A percentile compares a stretch with the other conserved stretches of the same genome.
These are phyloP conservation scores for Harrya chromipes DNA, from an alignment of 768 basidiomycete genomes.

Conservation along the genomic window DNA sequence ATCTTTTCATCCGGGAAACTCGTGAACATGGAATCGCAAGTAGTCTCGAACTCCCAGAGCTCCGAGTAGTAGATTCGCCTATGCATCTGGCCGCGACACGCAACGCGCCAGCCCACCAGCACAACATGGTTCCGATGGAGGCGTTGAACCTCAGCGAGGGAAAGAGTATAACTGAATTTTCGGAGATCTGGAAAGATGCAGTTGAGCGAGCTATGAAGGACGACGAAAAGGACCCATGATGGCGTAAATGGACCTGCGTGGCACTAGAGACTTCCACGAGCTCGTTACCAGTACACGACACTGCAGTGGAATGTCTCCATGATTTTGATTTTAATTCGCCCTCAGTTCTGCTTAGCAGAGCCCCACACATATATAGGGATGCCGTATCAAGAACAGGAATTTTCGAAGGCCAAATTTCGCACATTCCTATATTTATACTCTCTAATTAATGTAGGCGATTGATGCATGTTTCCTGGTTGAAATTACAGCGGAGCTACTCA, in stretches of 20 bases:
- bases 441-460: too few relatives aligned
- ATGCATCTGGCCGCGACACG: slow-evolving; percentile 64
- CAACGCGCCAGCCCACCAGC: slow-evolving; percentile 72
- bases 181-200: slow-evolving; percentile 58
- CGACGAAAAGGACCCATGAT: slow-evolving; percentile 1
- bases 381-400: too few relatives aligned
- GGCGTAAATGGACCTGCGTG: not conserved
- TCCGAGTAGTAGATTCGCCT: slow-evolving; percentile 71
- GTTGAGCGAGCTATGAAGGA: slow-evolving; percentile 36
- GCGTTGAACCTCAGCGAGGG: slow-evolving; percentile 79
- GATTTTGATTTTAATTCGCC: too few relatives aligned
- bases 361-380: too few relatives aligned
- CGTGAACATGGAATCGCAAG: not conserved
- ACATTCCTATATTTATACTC: too few relatives aligned
- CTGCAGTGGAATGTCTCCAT: too few relatives aligned
- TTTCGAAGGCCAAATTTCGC: too few relatives aligned
- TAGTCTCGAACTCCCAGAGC: slow-evolving; percentile 32
- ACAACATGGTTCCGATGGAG: slow-evolving; percentile 92
- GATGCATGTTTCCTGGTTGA: too few relatives aligned
- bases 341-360: too few relatives aligned
- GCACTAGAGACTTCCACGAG: too few relatives aligned
- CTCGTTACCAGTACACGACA: too few relatives aligned
- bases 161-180: slow-evolving; percentile 68
- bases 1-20: slow-evolving; percentile 26
- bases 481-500: too few relatives aligned